Percentiles rank a stretch among this genome's conserved stretches.
phyloP scores from a whole-genome alignment of 345 rosid species.

The Schrenkiella parvula region DNA sequence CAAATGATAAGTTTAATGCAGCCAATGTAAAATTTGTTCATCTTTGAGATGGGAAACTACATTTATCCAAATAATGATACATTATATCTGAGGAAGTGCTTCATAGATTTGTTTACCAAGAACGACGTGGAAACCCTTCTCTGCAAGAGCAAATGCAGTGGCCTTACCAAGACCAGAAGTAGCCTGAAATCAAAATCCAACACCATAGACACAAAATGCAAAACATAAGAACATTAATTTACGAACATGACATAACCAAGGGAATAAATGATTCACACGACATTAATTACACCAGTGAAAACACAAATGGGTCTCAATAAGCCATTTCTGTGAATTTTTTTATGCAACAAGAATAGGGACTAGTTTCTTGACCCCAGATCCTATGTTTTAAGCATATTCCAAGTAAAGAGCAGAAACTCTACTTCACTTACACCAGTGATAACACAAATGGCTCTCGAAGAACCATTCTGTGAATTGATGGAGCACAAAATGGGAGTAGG shows the following conservation, averaged over 20 bases:
- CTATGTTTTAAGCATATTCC: neutral
- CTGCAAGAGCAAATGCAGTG: slow-evolving; percentile 63
- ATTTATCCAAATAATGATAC: neutral
- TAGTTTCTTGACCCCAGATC: neutral
- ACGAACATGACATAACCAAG: neutral
- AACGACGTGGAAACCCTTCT: slow-evolving; percentile 60
- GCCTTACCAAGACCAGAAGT: slow-evolving; percentile 80
- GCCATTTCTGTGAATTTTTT: neutral
- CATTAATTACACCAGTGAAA: neutral
- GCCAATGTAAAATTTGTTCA: neutral
- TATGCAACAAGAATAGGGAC: neutral
- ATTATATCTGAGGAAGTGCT: neutral
- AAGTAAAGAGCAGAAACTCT: neutral
- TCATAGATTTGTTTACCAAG: slow-evolving; percentile 45
- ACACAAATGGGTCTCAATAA: neutral
- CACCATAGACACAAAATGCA: neutral
- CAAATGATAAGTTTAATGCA: neutral
- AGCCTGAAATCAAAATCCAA: slow-evolving; percentile 40
- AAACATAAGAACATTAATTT: neutral
- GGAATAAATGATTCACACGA: neutral
- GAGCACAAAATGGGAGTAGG: slow-evolving; percentile 27
- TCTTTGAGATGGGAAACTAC: neutral
- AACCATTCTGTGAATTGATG: slow-evolving; percentile 16
- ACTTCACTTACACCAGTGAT: slow-evolving; percentile 59
- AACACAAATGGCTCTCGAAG: slow-evolving; percentile 52